Base-by-base conservation (phyloP, 371 early-diverging fungal genomes). In the Mortierella sp. region DNA sequence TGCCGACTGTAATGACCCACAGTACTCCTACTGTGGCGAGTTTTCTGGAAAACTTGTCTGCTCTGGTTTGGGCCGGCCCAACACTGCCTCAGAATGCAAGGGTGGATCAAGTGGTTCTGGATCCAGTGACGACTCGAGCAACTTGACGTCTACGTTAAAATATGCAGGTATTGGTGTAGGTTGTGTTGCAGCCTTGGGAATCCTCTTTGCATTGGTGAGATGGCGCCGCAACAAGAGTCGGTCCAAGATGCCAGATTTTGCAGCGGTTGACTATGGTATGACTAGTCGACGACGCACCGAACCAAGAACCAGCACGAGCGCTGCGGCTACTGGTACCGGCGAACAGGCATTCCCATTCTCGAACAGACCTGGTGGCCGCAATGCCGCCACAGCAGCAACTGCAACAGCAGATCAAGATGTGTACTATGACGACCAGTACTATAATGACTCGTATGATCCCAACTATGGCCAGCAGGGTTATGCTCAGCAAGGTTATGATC, bases 161-260 rank as follows among this genome's bases (percentile, higher is more conserved):
- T 80, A 80, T 55, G 80, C 80, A 1, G 80, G 80, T 52, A 80
- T 80, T 55, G 80, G 55, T 13, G 69, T 80, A 5, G 80, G 80
- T n/a, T 43, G 57, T 1, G 69, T 80, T 0, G 75, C 69, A 0
- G 28, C 67, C 0, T 50, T 80, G 53, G 80, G 65, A 2, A 59
- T 80, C 32, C 8, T 68, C 8, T 80, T 80, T 74, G 74, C 75
- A 5, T 38, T 80, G 52, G 68, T 74, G 24, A 64, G 80, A 28
- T 80, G 80, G 68, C 67, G 58, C 21, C 64, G 69, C 1, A 69
- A 69, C 52, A 67, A 65, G 43, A 70, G 32, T 28, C 41, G 69
- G 21, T 80, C 80, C 58, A 67, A 63, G 61, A 65, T 71, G 71
- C 80, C 80, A 10, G 68, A 67, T 24, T 80, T 80, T 60, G 41